Base-by-base conservation (phyloP, 2,329 filamentous ascomycete genomes). In the Plenodomus biglobosus region DNA sequence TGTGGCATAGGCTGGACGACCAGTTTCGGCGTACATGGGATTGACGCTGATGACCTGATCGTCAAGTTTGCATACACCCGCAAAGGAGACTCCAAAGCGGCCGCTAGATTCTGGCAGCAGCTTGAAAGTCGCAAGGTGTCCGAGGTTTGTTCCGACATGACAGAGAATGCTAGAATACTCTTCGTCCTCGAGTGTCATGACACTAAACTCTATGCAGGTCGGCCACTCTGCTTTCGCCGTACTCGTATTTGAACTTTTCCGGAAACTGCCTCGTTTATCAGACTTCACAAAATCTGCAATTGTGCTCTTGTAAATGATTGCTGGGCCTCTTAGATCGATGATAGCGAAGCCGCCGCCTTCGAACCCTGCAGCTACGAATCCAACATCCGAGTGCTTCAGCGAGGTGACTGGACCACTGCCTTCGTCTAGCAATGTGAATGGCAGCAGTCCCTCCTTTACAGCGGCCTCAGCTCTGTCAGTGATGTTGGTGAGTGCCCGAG, bases 101-200 rank as follows among this genome's bases (percentile, higher is more conserved):
- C 85, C 82, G 44, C 81, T 82, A 8, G 75, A 64, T 13, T 86
- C 80, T 0, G 94, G 94, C 2, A 97, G 75, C 18, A 99, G 78
- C 74, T 96, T 96, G 75, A 97, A 92, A 0, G 92, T 97, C 6
- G 86, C 84, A 16, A 97, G 76, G 61, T 89, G 90, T 35, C 94
- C 94, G 22, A 84, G 72, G 57, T 86, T 92, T 0, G 94, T 97
- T 17, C 94, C 94, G 1, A 95, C 88, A 59, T 97, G 95, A 58
- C 94, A 88, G 49, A 87, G 84, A 47, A 99, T 95, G 64, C 91
- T 96, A 1, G 94, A 97, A 69, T 95, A 99, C 56, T 90, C 82
- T 65, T 97, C 92, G n/a, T 87, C 88, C 37, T 97, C 94, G 3
- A 96, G 75, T 2, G 88, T 95, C 85, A 99, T 86, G 42, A 74